Conservation (phyloP, 1,284 basidiomycete species). For the Cystobasidiaceae sp. region DNA sequence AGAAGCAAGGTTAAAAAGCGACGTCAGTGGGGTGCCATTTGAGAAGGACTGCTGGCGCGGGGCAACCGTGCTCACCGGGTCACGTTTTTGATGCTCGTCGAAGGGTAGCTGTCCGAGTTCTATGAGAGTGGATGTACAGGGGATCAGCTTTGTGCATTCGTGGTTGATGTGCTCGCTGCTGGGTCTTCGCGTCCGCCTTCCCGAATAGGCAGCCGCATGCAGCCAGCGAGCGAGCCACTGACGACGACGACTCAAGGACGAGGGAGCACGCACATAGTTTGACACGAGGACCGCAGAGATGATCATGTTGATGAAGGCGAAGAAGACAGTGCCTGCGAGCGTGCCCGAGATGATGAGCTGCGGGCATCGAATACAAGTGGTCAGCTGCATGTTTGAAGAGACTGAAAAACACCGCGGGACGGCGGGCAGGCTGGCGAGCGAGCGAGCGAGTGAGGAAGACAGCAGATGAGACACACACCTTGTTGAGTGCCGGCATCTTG, state of each 20-base stretch:
- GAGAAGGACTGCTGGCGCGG: background rate
- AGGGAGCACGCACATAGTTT: slow-evolving; percentile 24
- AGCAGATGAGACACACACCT: background rate
- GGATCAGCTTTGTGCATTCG: background rate
- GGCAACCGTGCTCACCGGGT: background rate
- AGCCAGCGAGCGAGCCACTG: no score
- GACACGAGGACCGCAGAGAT: slow-evolving; percentile 37
- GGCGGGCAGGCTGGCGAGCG: no score
- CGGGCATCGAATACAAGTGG: background rate
- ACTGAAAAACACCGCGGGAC: no score
- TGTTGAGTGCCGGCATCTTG: background rate
- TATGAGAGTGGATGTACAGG: background rate
- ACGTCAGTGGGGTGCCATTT: background rate
- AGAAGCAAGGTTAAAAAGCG: background rate
- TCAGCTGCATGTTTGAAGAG: no score
- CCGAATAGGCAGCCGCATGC: slow-evolving; percentile 4
- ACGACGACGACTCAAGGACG: no score
- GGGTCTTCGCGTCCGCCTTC: background rate
- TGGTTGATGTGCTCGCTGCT: background rate
- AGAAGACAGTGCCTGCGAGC: slow-evolving; percentile 37
- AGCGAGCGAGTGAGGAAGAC: no score
- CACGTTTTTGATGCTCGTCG: slow-evolving; percentile 25
- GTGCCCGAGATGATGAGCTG: slow-evolving; percentile 36
- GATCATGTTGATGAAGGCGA: slow-evolving; percentile 38
- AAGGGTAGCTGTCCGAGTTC: slow-evolving; percentile 23